Percentiles rank a stretch among this genome's conserved stretches.
Evolutionary conservation across 257 asterid genomes (phyloP).

Genomic region (Nemophila menziesii): DNA sequence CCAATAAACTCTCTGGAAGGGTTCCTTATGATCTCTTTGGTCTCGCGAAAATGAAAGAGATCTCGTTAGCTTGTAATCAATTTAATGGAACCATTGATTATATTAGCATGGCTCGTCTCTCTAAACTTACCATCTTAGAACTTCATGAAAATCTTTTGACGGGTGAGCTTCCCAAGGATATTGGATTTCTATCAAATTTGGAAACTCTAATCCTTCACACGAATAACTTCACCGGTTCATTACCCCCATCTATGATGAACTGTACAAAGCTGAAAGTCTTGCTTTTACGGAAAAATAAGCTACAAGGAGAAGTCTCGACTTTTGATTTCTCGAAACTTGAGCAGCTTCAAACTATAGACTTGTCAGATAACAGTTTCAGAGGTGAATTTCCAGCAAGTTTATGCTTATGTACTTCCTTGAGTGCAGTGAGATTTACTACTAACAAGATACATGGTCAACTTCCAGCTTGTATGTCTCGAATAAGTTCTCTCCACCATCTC

Average conservation of each 20-base stretch:
- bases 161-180: constrained; percentile 6
- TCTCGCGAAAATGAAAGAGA: not conserved
- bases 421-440: not conserved
- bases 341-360: constrained; percentile 2
- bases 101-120: constrained; percentile 1
- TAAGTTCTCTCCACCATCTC: constrained; percentile 6
- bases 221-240: no score
- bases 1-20: constrained; percentile 5
- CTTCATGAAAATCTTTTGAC: constrained; percentile 6
- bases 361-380: not conserved
- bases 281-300: not conserved
- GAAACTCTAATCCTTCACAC: constrained; percentile 4
- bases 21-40: constrained; percentile 3
- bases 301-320: no score
- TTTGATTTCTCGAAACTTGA: no score
- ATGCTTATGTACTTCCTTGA: constrained; percentile 1
- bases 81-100: constrained; percentile 1
- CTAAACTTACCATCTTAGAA: constrained; percentile 1
- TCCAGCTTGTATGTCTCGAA: constrained; percentile 8
- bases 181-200: constrained; percentile 7
- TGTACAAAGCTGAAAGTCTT: not conserved
- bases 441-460: constrained; percentile 5
- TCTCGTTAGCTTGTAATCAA: constrained; percentile 3
- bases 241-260: constrained; percentile 2
- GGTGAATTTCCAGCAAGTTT: constrained; percentile 2